These are phyloP conservation scores for Zangia roseola DNA, from an alignment of 768 basidiomycete genomes.

Conservation along the genomic window DNA sequence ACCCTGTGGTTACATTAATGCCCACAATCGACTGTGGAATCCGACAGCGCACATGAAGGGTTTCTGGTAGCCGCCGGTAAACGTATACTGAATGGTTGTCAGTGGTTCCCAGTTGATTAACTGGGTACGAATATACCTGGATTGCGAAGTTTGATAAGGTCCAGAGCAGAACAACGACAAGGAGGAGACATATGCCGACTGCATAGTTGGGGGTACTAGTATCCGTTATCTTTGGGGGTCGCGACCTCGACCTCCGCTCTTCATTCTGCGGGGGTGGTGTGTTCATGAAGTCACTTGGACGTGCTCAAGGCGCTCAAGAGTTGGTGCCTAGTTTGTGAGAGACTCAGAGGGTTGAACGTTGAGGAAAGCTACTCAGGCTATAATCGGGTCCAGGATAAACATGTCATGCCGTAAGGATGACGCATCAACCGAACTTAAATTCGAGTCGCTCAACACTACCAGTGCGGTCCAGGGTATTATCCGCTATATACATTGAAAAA, in stretches of 20 bases:
- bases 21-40: not conserved
- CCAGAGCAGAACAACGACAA: conserved; percentile 84
- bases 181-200: conserved; percentile 65
- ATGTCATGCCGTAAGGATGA: no score
- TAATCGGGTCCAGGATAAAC: no score
- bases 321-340: no score
- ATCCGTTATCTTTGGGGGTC: conserved; percentile 3
- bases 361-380: no score
- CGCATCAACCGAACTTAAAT: no score
- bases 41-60: conserved; percentile 70
- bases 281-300: conserved; percentile 12
- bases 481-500: no score
- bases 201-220: conserved; percentile 39
- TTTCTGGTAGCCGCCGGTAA: conserved; percentile 74
- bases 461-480: no score
- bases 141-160: conserved; percentile 86
- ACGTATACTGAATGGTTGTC: conserved; percentile 39
- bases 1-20: conserved; percentile 44
- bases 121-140: conserved; percentile 48
- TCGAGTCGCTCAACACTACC: no score
- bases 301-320: no score
- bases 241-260: conserved; percentile 12
- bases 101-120: not conserved
- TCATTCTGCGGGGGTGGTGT: conserved; percentile 10
- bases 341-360: no score